Conservation (phyloP, 2,329 filamentous ascomycete species). For the Ascochyta koolunga region DNA sequence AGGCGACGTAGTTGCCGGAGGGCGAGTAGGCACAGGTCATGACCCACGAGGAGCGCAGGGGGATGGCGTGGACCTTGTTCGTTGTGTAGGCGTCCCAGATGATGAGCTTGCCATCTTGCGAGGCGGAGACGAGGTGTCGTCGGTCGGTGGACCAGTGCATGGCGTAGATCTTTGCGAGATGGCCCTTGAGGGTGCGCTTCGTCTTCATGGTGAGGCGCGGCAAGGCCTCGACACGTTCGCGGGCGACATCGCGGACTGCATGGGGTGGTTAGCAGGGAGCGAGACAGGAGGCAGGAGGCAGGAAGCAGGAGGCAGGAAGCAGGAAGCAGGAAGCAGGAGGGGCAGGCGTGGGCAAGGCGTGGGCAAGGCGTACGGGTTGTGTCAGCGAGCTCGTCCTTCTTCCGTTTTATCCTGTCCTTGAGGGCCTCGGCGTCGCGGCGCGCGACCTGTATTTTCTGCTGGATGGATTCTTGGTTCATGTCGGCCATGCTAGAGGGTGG, state of each 20-base stretch:
- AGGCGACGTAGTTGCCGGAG: constrained; percentile 97
- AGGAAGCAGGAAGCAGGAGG: too few relatives aligned
- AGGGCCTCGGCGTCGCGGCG: constrained; percentile 96
- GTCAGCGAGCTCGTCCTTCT: constrained; percentile 99
- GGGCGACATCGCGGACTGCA: constrained; percentile 87
- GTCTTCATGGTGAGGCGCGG: constrained; percentile 97
- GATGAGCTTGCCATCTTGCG: constrained; percentile 98
- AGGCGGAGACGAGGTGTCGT: constrained; percentile 94
- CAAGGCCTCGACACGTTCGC: constrained; percentile 89
- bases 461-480: constrained; percentile 58
- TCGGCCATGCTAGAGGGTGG: constrained; percentile 50
- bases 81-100: constrained; percentile 99
- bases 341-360: not conserved
- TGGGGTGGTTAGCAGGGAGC: constrained; percentile 32
- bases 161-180: constrained; percentile 98
- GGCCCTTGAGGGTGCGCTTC: constrained; percentile 94
- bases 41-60: constrained; percentile 96
- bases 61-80: constrained; percentile 99
- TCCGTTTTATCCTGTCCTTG: constrained; percentile 98
- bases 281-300: not conserved
- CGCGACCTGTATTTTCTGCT: constrained; percentile 84
- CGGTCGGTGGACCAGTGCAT: constrained; percentile 99
- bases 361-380: constrained; percentile 78
- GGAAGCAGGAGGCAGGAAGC: not conserved
- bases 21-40: constrained; percentile 99